These are phyloP conservation scores for Colletotrichum coccodes DNA, from an alignment of 2,329 filamentous ascomycete species.

Conservation along the genomic window DNA sequence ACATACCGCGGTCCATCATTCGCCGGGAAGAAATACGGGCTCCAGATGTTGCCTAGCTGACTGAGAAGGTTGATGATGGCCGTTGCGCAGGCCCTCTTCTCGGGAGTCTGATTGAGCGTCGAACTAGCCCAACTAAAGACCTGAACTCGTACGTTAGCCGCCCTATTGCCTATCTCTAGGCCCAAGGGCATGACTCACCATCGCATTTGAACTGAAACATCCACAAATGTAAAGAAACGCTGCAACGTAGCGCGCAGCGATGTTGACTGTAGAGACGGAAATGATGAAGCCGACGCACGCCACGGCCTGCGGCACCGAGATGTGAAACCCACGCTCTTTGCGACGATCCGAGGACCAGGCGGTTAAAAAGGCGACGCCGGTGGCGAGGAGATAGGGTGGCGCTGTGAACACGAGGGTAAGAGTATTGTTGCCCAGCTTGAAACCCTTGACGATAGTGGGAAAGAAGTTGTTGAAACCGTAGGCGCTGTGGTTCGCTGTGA, in stretches of 20 bases:
- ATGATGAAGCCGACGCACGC: slow-evolving; percentile 68
- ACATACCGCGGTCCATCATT: slow-evolving; percentile 41
- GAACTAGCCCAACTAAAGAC: slow-evolving; percentile 47
- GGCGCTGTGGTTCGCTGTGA: slow-evolving; percentile 36
- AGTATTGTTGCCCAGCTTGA: slow-evolving; percentile 36
- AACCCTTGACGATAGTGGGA: slow-evolving; percentile 45
- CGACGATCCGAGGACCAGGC: slow-evolving; percentile 33
- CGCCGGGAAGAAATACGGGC: slow-evolving; percentile 48
- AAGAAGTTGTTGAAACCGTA: slow-evolving; percentile 40
- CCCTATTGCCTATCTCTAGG: not conserved
- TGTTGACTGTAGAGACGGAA: slow-evolving; percentile 63
- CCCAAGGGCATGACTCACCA: slow-evolving; percentile 15
- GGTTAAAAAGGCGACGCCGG: slow-evolving; percentile 26
- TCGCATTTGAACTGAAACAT: slow-evolving; percentile 38
- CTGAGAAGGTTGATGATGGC: slow-evolving; percentile 49
- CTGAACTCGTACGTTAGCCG: not conserved
- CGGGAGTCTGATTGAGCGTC: slow-evolving; percentile 45
- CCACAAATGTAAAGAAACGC: slow-evolving; percentile 43
- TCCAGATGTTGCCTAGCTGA: slow-evolving; percentile 49
- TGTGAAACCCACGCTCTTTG: slow-evolving; percentile 36
- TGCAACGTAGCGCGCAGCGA: slow-evolving; percentile 60
- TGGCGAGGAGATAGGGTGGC: slow-evolving; percentile 37
- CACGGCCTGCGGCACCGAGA: slow-evolving; percentile 41
- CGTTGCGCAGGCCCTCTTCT: slow-evolving; percentile 47
- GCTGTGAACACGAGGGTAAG: slow-evolving; percentile 43